Conservation (phyloP, 2,329 filamentous ascomycete genomes). For the Ploettnerulaceae sp. region DNA sequence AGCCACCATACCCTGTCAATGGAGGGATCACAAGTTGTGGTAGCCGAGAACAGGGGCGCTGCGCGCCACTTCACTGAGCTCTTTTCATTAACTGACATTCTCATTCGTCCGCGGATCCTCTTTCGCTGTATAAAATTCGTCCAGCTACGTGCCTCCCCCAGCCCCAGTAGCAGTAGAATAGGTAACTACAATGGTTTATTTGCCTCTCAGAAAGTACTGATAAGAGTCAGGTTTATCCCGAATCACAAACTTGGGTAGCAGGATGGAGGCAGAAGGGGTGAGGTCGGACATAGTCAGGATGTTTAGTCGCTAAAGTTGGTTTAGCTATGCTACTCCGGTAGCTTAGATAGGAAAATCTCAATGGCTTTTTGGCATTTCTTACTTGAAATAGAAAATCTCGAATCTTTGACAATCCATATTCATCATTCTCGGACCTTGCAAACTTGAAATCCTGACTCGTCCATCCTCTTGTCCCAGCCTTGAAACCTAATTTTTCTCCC, state of each 20-base stretch:
- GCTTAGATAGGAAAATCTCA: conserved; percentile 4
- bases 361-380: conserved; percentile 3
- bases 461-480: conserved; percentile 12
- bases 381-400: conserved; percentile 10
- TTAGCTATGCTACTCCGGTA: conserved; percentile 8
- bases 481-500: conserved; percentile 13
- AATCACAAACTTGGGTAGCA: conserved; percentile 1
- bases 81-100: too few relatives aligned
- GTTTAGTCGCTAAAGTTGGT: neutral
- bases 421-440: conserved; percentile 11
- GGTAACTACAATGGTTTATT: neutral
- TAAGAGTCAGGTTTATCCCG: neutral
- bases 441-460: conserved; percentile 12
- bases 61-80: too few relatives aligned
- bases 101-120: too few relatives aligned
- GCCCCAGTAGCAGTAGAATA: conserved; percentile 1
- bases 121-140: too few relatives aligned
- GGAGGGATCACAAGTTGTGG: too few relatives aligned
- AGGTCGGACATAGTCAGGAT: conserved; percentile 1
- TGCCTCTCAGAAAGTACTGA: neutral
- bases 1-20: too few relatives aligned
- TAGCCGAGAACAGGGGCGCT: too few relatives aligned
- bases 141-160: neutral
- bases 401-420: conserved; percentile 11
- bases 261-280: conserved; percentile 4